Base-by-base conservation (phyloP, 2,329 filamentous ascomycete genomes). In the Ceratocystis alfenasii region DNA sequence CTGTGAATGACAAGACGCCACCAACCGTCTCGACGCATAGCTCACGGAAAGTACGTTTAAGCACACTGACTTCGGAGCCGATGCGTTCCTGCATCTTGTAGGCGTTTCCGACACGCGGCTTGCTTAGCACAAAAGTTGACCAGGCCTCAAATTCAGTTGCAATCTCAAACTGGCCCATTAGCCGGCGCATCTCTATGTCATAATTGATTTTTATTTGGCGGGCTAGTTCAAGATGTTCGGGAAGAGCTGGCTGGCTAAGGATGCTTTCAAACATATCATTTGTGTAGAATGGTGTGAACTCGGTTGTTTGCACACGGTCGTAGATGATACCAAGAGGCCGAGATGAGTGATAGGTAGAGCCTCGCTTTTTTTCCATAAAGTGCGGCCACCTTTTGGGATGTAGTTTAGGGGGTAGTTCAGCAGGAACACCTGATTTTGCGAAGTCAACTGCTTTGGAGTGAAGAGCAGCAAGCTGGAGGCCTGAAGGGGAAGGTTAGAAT, bases 381-480 rank as follows among this genome's bases (percentile, higher is more conserved):
- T 96, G 93, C 0, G 91, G 94, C 82, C 85, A 95, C 65, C 71
- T 76, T 5, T 71, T 77, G 0, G 88, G 85, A n/a, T 79, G 77
- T 3, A 94, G 77, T 0, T 80, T 76, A 48, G 77, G 75, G 5
- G 79, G 78, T 78, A 95, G 87, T 22, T 80, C 76, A 0, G 92
- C 93, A 0, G 88, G 83, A 8, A 87, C 81, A 0, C 94, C 94
- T 1, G 90, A 93, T 76, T 99, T 99, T 57, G 89, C 86, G 72
- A 94, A 99, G 74, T 99, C 94, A 0, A 99, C 94, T 0, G 94
- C 93, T 70, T 86, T 85, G 0, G 94, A 97, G 73, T 99, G 94
- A 2, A 97, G 77, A 7, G 81, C 78, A 2, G 93, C 91, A 3
- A 97, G 79, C 63, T 85, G 77, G 0, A 94, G 75, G 70, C 83